Percentiles rank a stretch among this genome's conserved stretches.
Conservation (phyloP, 805 yeast genomes). For the Starmerella potacharoeniae region DNA sequence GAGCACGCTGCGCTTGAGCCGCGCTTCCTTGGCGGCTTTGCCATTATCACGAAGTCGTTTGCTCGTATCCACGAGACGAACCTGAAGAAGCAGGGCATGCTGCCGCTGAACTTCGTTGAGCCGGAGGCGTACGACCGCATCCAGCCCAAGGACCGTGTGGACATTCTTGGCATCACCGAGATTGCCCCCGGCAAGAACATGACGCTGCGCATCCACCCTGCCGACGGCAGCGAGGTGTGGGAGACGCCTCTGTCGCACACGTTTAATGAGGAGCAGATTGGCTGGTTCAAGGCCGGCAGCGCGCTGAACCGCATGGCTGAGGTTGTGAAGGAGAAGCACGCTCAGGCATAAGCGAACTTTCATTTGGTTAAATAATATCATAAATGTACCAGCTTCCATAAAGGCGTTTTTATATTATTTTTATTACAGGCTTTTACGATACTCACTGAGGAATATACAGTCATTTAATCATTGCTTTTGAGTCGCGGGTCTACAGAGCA, state of each 20-base stretch:
- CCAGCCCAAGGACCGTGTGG: constrained; percentile 80
- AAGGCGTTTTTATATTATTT: not conserved
- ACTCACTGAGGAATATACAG: too few species aligned
- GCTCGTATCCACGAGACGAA: constrained; percentile 99
- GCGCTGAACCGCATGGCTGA: constrained; percentile 93
- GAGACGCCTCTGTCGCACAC: constrained; percentile 89
- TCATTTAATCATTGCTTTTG: too few species aligned
- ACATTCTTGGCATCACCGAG: constrained; percentile 69
- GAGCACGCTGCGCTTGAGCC: constrained; percentile 99
- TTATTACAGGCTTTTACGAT: not conserved
- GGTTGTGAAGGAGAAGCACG: constrained; percentile 19
- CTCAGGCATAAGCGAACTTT: constrained; percentile 3
- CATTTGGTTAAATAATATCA: not conserved
- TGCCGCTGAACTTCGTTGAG: constrained; percentile 88
- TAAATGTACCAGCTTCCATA: not conserved
- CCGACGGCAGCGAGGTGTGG: constrained; percentile 72
- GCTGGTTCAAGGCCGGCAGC: constrained; percentile 98
- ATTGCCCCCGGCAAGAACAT: constrained; percentile 90
- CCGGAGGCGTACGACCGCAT: constrained; percentile 89
- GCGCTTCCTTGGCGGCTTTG: constrained; percentile 96
- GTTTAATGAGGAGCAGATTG: constrained; percentile 91
- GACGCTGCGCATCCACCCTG: constrained; percentile 55
- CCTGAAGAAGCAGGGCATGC: constrained; percentile 98
- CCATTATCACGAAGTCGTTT: constrained; percentile 93
- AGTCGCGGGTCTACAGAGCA: too few species aligned